Percentiles rank a stretch among this genome's conserved stretches.
Conservation (phyloP, 768 basidiomycete genomes). For the Stropharia rugosoannulata region DNA sequence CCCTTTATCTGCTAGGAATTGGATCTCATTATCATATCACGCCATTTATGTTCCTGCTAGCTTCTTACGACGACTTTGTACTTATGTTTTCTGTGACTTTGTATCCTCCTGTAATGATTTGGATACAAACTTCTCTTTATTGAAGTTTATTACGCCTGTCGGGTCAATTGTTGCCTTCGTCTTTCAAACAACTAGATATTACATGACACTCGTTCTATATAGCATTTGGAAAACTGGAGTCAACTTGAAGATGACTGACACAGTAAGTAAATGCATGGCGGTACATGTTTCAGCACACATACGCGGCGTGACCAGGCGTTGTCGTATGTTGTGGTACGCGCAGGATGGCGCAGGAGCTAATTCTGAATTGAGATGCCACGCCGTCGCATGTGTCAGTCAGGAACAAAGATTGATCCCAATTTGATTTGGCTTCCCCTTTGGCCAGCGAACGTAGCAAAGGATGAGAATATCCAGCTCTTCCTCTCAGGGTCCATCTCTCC, state of each 20-base stretch:
- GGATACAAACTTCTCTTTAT: slow-evolving; percentile 17
- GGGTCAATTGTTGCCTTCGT: slow-evolving; percentile 5
- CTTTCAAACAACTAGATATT: slow-evolving; percentile 18
- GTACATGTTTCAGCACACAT: not conserved
- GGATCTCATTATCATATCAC: slow-evolving; percentile 29
- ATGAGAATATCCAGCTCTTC: not conserved
- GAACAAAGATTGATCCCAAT: slow-evolving; percentile 12
- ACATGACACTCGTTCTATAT: not conserved
- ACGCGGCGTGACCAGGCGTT: too few species aligned
- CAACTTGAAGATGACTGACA: not conserved
- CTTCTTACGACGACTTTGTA: slow-evolving; percentile 65
- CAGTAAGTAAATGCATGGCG: too few species aligned
- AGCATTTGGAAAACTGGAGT: not conserved
- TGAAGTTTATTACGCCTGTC: slow-evolving; percentile 5
- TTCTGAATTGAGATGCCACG: too few species aligned
- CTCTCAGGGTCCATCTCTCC: slow-evolving; percentile 4
- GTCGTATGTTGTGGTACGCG: too few species aligned
- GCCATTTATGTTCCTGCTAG: slow-evolving; percentile 66
- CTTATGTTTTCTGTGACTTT: slow-evolving; percentile 33
- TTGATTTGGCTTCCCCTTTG: not conserved
- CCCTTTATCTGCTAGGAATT: slow-evolving; percentile 20
- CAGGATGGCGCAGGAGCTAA: too few species aligned
- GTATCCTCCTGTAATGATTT: slow-evolving; percentile 21
- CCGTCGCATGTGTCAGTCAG: slow-evolving; percentile 6
- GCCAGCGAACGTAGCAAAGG: not conserved